phyloP scores from a whole-genome alignment of 2,329 filamentous ascomycete genomes.

The Cephalotrichum gorgonifer region DNA sequence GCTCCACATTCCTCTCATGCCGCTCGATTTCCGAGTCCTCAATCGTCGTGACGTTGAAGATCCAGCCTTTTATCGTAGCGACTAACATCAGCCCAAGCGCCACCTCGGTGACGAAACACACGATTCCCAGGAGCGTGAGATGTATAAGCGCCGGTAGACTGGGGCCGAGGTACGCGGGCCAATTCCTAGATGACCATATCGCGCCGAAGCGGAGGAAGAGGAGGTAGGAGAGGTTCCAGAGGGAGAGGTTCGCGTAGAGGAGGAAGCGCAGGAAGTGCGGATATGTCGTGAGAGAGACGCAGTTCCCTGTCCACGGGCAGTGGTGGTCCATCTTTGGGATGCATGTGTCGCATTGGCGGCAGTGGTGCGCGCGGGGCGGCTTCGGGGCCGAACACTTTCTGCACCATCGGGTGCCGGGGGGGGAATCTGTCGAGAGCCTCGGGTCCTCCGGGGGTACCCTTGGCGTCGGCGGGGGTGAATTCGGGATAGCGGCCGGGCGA shows the following conservation, averaged over 20 bases:
- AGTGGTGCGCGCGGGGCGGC: conserved; percentile 72
- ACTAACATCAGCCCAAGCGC: conserved; percentile 54
- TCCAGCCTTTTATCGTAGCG: conserved; percentile 50
- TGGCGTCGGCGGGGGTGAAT: conserved; percentile 10
- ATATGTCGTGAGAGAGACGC: conserved; percentile 71
- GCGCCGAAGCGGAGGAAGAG: conserved; percentile 47
- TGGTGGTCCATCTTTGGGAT: conserved; percentile 80
- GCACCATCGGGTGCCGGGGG: conserved; percentile 48
- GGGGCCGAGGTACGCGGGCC: conserved; percentile 69
- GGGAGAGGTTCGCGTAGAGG: conserved; percentile 53
- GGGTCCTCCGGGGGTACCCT: neutral
- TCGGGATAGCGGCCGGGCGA: conserved; percentile 43
- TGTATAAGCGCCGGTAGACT: conserved; percentile 45
- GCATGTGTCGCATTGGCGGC: conserved; percentile 63
- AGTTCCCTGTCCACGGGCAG: conserved; percentile 78
- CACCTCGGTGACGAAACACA: conserved; percentile 49
- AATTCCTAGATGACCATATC: conserved; percentile 54
- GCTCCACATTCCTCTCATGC: conserved; percentile 45
- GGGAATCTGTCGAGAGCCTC: neutral
- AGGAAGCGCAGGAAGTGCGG: conserved; percentile 77
- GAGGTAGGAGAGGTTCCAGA: conserved; percentile 51
- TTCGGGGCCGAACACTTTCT: conserved; percentile 65
- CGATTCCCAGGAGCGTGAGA: conserved; percentile 49
- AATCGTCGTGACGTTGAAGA: conserved; percentile 68
- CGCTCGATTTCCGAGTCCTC: conserved; percentile 66